Evolutionary conservation across 306 rosid species (phyloP).

Genomic region (Begonia masoniana): DNA sequence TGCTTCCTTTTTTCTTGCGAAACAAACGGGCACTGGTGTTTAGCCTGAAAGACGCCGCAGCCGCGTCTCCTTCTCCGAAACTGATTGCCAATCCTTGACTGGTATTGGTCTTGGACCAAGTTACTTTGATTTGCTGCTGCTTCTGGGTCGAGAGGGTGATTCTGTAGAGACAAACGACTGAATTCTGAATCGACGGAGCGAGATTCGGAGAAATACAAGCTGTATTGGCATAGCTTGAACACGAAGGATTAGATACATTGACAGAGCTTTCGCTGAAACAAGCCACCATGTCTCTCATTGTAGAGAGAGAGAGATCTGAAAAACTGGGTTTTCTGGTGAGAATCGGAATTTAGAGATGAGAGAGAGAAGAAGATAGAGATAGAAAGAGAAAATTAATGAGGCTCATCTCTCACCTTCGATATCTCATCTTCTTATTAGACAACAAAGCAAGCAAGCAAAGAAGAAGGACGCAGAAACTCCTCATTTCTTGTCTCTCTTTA

Average conservation of each 20-base stretch:
- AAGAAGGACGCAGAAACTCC: conserved; percentile 23
- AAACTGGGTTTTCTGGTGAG: background rate
- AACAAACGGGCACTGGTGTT: conserved; percentile 61
- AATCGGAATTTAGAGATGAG: conserved; percentile 1
- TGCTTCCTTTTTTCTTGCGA: conserved; percentile 67
- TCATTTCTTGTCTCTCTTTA: conserved; percentile 11
- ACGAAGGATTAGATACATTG: conserved; percentile 55
- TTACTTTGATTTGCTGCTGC: conserved; percentile 33
- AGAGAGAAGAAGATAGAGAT: background rate
- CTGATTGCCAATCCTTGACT: conserved; percentile 48
- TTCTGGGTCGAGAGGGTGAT: conserved; percentile 36
- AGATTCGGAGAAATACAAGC: conserved; percentile 35
- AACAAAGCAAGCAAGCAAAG: conserved; percentile 10
- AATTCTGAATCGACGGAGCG: conserved; percentile 44
- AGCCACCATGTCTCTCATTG: conserved; percentile 71
- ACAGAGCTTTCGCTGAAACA: conserved; percentile 79
- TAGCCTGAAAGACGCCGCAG: conserved; percentile 37
- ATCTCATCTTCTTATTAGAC: conserved; percentile 13
- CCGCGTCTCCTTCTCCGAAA: conserved; percentile 29
- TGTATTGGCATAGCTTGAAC: conserved; percentile 62
- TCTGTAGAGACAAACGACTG: conserved; percentile 61
- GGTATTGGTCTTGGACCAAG: conserved; percentile 53
- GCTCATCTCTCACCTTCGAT: conserved; percentile 12
- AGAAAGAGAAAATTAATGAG: conserved; percentile 10
- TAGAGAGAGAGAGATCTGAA: conserved; percentile 4